Percentiles rank a stretch among this genome's conserved stretches.
phyloP scores from a whole-genome alignment of 257 asterid genomes.

The Fraxinus anomala region DNA sequence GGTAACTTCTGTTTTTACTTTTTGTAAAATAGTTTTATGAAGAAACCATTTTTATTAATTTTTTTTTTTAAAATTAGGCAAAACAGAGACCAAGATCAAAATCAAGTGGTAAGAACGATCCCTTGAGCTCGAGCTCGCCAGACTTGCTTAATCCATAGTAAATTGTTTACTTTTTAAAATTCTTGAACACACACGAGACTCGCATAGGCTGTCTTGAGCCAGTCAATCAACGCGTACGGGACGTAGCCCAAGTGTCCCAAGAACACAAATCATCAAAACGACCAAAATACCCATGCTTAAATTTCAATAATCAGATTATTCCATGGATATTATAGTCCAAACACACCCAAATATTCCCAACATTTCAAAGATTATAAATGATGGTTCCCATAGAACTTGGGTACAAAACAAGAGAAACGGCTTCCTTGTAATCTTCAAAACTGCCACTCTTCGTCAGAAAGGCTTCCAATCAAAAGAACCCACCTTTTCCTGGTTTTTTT shows the following conservation, averaged over 20 bases:
- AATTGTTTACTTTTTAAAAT: no score
- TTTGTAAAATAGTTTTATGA: no score
- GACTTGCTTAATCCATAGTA: no score
- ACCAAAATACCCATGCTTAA: background rate
- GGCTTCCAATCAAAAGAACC: conserved; percentile 9
- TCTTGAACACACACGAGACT: conserved; percentile 14
- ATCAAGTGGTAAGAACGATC: no score
- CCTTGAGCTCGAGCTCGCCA: no score
- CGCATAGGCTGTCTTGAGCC: conserved; percentile 24
- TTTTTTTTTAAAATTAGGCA: no score
- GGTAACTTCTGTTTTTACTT: no score
- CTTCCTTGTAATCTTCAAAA: conserved; percentile 42
- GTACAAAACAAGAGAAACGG: conserved; percentile 46
- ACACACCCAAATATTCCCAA: background rate
- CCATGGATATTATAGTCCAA: conserved; percentile 29
- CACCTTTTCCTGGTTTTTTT: background rate
- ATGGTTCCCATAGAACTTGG: conserved; percentile 23
- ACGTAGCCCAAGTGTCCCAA: conserved; percentile 1
- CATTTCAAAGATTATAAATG: conserved; percentile 4
- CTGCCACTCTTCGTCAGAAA: conserved; percentile 39
- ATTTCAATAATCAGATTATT: background rate
- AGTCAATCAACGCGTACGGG: conserved; percentile 40
- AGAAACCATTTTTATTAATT: no score
- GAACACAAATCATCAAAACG: background rate
- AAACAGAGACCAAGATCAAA: no score